A percentile compares a stretch with the other conserved stretches of the same genome.
Conservation (phyloP, 768 basidiomycete genomes). For the Boletus pseudopeckii region DNA sequence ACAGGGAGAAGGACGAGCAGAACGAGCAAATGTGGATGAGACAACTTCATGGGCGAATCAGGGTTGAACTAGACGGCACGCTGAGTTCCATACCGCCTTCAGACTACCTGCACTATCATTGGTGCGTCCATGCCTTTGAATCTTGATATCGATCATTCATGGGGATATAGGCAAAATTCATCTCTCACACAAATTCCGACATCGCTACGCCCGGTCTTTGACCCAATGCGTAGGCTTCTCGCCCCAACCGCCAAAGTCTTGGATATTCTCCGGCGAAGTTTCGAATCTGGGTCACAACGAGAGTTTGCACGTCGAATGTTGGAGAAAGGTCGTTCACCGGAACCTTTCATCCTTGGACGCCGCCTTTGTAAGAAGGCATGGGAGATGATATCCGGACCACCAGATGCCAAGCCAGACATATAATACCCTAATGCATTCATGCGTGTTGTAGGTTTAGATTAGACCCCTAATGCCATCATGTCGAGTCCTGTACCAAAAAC, state of each 20-base stretch:
- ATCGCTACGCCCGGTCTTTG: constrained; percentile 49
- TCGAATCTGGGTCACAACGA: constrained; percentile 55
- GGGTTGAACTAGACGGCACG: constrained; percentile 27
- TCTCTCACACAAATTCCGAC: constrained; percentile 59
- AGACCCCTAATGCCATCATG: background rate
- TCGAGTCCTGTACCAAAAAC: constrained; percentile 1
- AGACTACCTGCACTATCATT: constrained; percentile 26
- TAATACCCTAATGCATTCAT: constrained; percentile 24
- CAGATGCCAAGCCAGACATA: constrained; percentile 26
- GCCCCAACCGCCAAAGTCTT: constrained; percentile 54
- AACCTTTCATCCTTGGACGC: constrained; percentile 49
- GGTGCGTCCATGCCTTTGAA: constrained; percentile 35
- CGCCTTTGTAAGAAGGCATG: constrained; percentile 39
- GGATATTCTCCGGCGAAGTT: constrained; percentile 47
- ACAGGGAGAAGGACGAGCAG: constrained; percentile 49
- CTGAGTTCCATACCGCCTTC: constrained; percentile 26
- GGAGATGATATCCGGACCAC: constrained; percentile 34
- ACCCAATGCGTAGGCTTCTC: constrained; percentile 52
- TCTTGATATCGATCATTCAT: background rate
- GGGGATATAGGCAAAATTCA: constrained; percentile 42
- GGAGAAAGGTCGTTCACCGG: constrained; percentile 61
- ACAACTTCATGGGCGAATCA: constrained; percentile 18
- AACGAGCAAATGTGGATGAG: constrained; percentile 44
- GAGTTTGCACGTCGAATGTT: constrained; percentile 56
- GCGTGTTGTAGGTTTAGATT: constrained; percentile 9